Conservation (phyloP, 768 basidiomycete genomes). For the Strobilomyces confusus region DNA sequence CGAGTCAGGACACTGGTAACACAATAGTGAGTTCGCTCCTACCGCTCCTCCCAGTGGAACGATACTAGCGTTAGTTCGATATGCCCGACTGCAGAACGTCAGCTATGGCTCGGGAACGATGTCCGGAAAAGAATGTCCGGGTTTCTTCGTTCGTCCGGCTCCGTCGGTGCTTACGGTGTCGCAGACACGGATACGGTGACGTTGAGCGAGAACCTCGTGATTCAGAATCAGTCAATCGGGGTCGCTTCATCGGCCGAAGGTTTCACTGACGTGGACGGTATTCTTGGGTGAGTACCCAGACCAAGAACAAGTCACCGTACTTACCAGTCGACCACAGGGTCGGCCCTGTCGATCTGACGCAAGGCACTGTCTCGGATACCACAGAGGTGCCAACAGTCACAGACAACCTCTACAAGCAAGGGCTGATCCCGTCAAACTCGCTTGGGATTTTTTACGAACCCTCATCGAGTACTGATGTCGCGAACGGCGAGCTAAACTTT, state of each 20-base stretch:
- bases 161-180: background rate
- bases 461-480: conserved; percentile 32
- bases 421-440: conserved; percentile 40
- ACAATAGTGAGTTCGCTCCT: conserved; percentile 29
- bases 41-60: background rate
- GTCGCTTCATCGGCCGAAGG: conserved; percentile 42
- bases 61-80: background rate
- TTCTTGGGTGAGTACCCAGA: conserved; percentile 38
- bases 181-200: conserved; percentile 47
- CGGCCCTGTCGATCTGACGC: conserved; percentile 49
- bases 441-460: conserved; percentile 54
- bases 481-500: conserved; percentile 55
- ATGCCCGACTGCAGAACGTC: conserved; percentile 35
- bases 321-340: conserved; percentile 29
- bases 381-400: conserved; percentile 49
- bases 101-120: conserved; percentile 54
- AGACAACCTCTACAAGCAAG: conserved; percentile 48
- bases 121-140: conserved; percentile 48
- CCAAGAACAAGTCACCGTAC: background rate
- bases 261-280: conserved; percentile 48
- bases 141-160: background rate
- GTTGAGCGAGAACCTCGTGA: conserved; percentile 37
- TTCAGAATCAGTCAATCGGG: conserved; percentile 46
- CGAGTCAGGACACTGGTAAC: conserved; percentile 40
- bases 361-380: conserved; percentile 39